Evolutionary conservation across 305 asterid species (phyloP).

Genomic region (Fraxinus xanthoxyloides): DNA sequence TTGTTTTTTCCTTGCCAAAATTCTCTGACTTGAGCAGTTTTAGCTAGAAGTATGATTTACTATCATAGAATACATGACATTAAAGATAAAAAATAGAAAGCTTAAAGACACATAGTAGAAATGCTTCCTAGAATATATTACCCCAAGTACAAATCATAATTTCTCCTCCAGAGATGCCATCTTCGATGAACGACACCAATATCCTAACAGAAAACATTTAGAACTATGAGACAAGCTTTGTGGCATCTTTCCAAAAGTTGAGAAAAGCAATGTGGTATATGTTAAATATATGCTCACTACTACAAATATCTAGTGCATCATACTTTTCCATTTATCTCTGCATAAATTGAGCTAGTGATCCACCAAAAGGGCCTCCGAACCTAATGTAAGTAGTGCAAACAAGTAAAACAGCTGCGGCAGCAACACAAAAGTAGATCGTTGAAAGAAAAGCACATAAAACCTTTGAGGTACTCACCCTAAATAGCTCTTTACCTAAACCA

Average conservation of each 20-base stretch:
- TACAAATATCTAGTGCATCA: conserved; percentile 11
- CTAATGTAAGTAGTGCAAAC: conserved; percentile 37
- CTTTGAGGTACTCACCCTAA: conserved; percentile 52
- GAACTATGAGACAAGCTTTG: conserved; percentile 1
- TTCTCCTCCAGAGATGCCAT: conserved; percentile 99
- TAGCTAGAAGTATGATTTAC: neutral
- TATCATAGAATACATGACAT: conserved; percentile 15
- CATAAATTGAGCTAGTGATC: conserved; percentile 94
- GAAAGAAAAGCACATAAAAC: conserved; percentile 12
- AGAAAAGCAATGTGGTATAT: neutral
- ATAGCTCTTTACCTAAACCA: conserved; percentile 78
- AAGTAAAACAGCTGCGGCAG: conserved; percentile 24
- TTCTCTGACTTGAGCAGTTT: conserved; percentile 4
- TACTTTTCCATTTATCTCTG: conserved; percentile 90
- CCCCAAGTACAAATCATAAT: conserved; percentile 94
- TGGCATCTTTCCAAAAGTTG: conserved; percentile 11
- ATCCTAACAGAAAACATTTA: conserved; percentile 48
- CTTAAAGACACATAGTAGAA: conserved; percentile 1
- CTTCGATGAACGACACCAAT: conserved; percentile 96
- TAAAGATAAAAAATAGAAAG: neutral
- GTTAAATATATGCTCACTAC: neutral
- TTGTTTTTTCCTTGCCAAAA: neutral
- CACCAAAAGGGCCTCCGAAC: conserved; percentile 98
- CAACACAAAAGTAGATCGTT: conserved; percentile 18
- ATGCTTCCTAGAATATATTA: conserved; percentile 31